Conservation (phyloP, 768 basidiomycete species). For the Serendipita vermifera region DNA sequence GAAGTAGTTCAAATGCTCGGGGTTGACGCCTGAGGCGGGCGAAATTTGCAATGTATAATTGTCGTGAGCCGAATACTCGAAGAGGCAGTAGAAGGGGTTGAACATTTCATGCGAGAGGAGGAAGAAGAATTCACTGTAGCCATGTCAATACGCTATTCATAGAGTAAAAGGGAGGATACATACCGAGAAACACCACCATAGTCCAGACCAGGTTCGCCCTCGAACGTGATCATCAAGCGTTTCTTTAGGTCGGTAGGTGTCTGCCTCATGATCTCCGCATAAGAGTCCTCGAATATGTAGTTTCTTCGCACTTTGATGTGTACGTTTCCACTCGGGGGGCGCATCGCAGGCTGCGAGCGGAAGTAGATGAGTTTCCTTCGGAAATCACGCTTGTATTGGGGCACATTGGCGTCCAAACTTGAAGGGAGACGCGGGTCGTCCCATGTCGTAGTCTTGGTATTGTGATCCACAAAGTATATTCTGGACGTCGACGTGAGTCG, state of each 20-base stretch:
- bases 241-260: conserved; percentile 98
- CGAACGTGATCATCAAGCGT: conserved; percentile 98
- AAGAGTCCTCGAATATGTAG: conserved; percentile 98
- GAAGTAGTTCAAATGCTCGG: conserved; percentile 99
- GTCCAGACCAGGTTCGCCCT: conserved; percentile 96
- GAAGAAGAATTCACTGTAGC: conserved; percentile 95
- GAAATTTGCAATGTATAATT: conserved; percentile 99
- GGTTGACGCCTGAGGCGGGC: conserved; percentile 94
- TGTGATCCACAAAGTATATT: conserved; percentile 99
- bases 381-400: conserved; percentile 99
- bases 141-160: background rate
- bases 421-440: conserved; percentile 93
- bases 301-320: conserved; percentile 97
- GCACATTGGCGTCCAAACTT: conserved; percentile 89
- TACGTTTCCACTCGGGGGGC: conserved; percentile 96
- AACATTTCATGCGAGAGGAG: conserved; percentile 99
- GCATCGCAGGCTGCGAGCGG: conserved; percentile 95
- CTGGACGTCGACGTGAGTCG: conserved; percentile 94
- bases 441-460: conserved; percentile 99
- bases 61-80: conserved; percentile 99
- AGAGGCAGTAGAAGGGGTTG: conserved; percentile 98
- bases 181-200: conserved; percentile 96
- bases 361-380: conserved; percentile 98
- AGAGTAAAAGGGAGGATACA: conserved; percentile 18
- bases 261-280: conserved; percentile 99